Evolutionary conservation across 2,329 filamentous ascomycete species (phyloP), one percentile per base, ranked within the genome.

Genomic region (Aspergillus melleus): DNA sequence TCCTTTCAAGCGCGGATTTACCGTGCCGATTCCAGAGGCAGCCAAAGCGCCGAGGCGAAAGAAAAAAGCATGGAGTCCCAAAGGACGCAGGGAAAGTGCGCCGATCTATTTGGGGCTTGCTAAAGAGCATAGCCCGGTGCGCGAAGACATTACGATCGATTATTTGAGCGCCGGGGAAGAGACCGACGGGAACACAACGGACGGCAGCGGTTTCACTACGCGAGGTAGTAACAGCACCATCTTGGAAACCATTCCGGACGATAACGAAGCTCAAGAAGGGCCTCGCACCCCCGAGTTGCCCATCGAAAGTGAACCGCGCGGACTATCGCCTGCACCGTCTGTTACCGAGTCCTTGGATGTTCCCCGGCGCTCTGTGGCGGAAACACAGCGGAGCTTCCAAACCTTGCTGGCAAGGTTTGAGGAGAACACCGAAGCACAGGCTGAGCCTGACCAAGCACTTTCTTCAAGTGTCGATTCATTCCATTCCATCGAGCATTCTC

Each of bases 1-100:
- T 73, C 93, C 93, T 0, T 96, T 97, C 73, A 84, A 88, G 68
- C 84, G 92, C 61, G 84, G 84, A 3, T 96, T 96, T 67, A 88
- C 86, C 0, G 87, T 94, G 11, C 84, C 89, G 54, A 78, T 95
- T 19, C 91, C 91, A 0, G 87, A 90, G 67, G 81, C 84, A 58
- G 87, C 88, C 11, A 81, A 84, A 65, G 85, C 84, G 1, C 89
- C 88, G 1, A 79, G 86, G 54, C 87, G 83, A 69, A 89, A 88
- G 76, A 86, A 88, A 76, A 86, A 83, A 64, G 87, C 89, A 14
- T 91, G 89, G 87, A 88, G 83, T 29, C 87, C 88, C 1, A 83
- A 84, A 69, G 77, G 80, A 65, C 81, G 77, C 63, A 82, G 71
- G 55, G 81, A 64, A 19, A 71, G 69, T 39, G 65, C 69, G 6